Evolutionary conservation across 1,284 basidiomycete genomes (phyloP), one percentile per base, ranked within the genome.

Genomic region (Cronartium quercuum): DNA sequence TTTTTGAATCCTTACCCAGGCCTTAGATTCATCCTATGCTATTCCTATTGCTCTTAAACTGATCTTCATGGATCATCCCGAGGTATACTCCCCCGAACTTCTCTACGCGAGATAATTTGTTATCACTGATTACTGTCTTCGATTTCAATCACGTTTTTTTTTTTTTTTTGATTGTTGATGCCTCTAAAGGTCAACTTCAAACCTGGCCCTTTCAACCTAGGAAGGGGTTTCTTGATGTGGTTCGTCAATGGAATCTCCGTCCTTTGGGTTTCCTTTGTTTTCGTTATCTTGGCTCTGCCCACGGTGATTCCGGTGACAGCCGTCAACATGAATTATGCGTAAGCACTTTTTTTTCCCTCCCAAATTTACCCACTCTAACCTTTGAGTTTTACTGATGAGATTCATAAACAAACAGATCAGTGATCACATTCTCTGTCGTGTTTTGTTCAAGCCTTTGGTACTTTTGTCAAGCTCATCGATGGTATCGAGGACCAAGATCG

Each of bases 121-220:
- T 29, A 29, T 29, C 29, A 29, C 29, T 29, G 29, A 29, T 29
- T 29, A 2, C 2, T 29, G 29, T 29, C 29, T 1, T 29, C 29
- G 29, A 29, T 29, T 29, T 24, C 0, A 21, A 35, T 57, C 21
- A 6, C 21, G 21, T 2, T 12, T 6, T 51, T 44, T 24, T 44
- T 12, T 2, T 12, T 6, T 51, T 44, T 24, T 44, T 12, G 38
- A 24, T 7, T 44, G 24, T 44, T 66, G 13, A 40, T 42, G 24
- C 35, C 21, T 60, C 29, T 13, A 37, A 24, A 75, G 71, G 71
- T 75, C 9, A 75, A 78, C 75, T 93, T 91, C 85, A 88, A 88
- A 80, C 91, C 91, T 0, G 92, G 92, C n/a, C 92, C 92, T 21
- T 94, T 92, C 83, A 90, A 88, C 81, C 88, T 93, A 85, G 91